Evolutionary conservation across 768 basidiomycete species (phyloP), one percentile per base, ranked within the genome.

Genomic region (Suillus luteus): DNA sequence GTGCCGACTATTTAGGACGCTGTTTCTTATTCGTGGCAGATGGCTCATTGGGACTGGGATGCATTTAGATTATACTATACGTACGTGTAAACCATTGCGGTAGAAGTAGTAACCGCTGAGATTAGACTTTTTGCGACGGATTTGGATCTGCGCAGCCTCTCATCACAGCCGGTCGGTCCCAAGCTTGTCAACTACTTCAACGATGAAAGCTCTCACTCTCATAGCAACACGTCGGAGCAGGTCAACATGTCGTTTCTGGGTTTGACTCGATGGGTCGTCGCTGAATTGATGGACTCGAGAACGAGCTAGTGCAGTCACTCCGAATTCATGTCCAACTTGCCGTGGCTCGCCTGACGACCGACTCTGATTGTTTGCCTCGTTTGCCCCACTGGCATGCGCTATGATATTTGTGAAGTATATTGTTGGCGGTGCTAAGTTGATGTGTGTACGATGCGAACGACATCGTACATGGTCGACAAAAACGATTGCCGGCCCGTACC

Each of bases 1-100:
- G 85, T 91, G 14, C 89, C 89, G 22, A 87, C 85, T 12, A 64
- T 69, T 55, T 69, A 65, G 48, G 55, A 17, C 48, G 22, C 24
- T 60, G 27, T 60, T 51, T 5, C 8, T 51, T 37, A 46, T 60
- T 19, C n/a, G 7, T 22, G 17, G 52, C 41, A 48, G 19, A 57
- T 14, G 4, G 7, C 14, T 31, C 31, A 3, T 38, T 37, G 19
- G 49, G 49, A 27, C 17, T 31, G 49, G 49, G 31, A 27, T 31
- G 15, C 9, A 31, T 31, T 51, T 51, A 51, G 49, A 51, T 31
- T 31, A 51, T 51, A 31, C 8, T 41, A 19, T 43, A 43, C 8
- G 33, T 31, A 31, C 44, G 27, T 17, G 49, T 51, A 51, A 17
- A 17, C 15, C 27, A 15, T 27, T 24, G 6, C 15, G 6, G 49